Conservation (phyloP, 345 rosid species). For the Moringa oleifera region DNA sequence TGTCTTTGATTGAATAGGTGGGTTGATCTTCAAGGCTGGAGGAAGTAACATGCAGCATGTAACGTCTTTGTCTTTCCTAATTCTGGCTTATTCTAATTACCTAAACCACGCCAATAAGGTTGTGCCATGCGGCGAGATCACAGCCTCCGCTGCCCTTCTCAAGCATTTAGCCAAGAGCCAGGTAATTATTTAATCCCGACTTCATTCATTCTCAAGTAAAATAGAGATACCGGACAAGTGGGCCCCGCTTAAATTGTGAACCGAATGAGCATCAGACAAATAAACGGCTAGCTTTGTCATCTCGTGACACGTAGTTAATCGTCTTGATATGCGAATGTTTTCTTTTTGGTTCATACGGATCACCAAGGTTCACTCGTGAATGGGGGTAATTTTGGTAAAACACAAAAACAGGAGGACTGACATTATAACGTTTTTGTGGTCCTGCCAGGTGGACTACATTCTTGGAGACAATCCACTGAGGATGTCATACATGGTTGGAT, state of each 20-base stretch:
- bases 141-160: conserved; percentile 56
- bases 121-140: conserved; percentile 51
- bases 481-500: conserved; percentile 97
- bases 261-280: conserved; percentile 15
- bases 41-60: conserved; percentile 99
- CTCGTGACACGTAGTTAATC: not conserved
- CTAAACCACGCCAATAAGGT: conserved; percentile 57
- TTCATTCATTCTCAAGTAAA: no score
- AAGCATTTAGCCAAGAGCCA: conserved; percentile 56
- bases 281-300: conserved; percentile 20
- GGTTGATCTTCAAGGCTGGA: conserved; percentile 78
- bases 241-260: not conserved
- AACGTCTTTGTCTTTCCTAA: conserved; percentile 78
- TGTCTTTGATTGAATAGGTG: conserved; percentile 36
- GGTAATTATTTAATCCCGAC: conserved; percentile 20
- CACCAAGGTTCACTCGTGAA: conserved; percentile 16
- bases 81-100: conserved; percentile 83
- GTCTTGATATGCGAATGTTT: not conserved
- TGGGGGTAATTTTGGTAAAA: conserved; percentile 2
- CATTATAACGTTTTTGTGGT: not conserved
- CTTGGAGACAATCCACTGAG: conserved; percentile 83
- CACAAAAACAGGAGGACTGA: not conserved
- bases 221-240: no score
- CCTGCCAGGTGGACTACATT: conserved; percentile 81
- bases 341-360: conserved; percentile 2